Base-by-base conservation (phyloP, 129 eudicot species). In the Centella asiatica region DNA sequence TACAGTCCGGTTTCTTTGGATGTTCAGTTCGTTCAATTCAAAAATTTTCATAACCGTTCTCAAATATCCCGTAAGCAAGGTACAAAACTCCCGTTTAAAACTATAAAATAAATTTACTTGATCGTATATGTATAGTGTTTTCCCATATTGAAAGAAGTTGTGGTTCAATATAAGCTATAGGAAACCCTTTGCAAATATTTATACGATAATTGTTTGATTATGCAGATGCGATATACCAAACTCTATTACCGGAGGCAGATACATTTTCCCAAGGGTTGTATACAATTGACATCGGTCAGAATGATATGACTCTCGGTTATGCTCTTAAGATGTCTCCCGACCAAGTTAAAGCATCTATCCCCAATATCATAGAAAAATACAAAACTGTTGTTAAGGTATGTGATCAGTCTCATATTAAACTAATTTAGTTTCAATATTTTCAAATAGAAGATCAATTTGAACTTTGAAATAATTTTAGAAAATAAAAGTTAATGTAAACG, bases 221-320 rank as follows among this genome's bases (percentile, higher is more conserved):
- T 53, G 36, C 47, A 72, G 77, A 82, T 26, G 80, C 68, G 4
- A 65, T 88, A 0, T 84, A 74, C 32, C 44, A 67, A 62, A 65
- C 15, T 23, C 29, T 90, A 18, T 20, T 86, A 62, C 98, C 98
- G 6, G 74, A 68, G 13, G 53, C 47, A 0, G 53, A 85, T 7
- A 62, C 74, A 26, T 90, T 90, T 65, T 73, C 84, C 5, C 68
- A 69, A 2, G 95, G 82, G 3, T 52, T 90, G 34, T 90, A 79
- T 76, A 86, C 94, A 1, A 79, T 90, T 68, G 98, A 90, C 53
- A 84, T 90, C 23, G 98, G 98, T 31, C 95, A 90, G 65, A 90
- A 90, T 44, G 95, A 90, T 57, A 57, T 86, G 13, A 65, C 89
- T 0, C 77, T 83, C 5, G 95, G 86, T 3, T 83, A 73, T 44